A percentile compares a stretch with the other conserved stretches of the same genome.
phyloP scores from a whole-genome alignment of 345 rosid species.

The Aquilaria yunnanensis region DNA sequence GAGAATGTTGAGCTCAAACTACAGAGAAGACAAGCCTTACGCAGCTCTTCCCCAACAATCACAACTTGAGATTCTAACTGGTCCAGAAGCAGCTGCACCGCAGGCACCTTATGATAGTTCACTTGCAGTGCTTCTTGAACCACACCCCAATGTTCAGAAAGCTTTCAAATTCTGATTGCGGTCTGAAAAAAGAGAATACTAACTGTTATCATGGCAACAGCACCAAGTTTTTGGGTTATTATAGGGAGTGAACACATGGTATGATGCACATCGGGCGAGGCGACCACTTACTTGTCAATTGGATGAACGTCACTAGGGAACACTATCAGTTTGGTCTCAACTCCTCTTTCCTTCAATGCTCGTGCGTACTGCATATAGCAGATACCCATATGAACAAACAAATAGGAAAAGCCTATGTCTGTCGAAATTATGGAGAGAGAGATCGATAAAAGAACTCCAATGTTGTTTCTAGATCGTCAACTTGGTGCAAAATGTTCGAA shows the following conservation, averaged over 20 bases:
- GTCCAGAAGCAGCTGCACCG: neutral
- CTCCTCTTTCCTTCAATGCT: constrained; percentile 80
- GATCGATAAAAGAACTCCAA: no score
- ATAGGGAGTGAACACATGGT: neutral
- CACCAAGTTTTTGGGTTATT: neutral
- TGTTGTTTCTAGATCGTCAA: no score
- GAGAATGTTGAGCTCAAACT: no score
- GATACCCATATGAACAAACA: constrained; percentile 1
- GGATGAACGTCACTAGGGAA: constrained; percentile 76
- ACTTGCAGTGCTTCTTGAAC: constrained; percentile 72
- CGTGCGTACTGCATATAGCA: constrained; percentile 51
- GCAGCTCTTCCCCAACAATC: neutral
- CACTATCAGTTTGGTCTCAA: constrained; percentile 53
- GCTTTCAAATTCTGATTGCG: constrained; percentile 82
- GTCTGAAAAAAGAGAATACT: constrained; percentile 43
- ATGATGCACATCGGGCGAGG: neutral
- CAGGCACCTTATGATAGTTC: neutral
- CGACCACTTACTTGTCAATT: constrained; percentile 48
- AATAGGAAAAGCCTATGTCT: neutral
- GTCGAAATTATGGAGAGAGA: neutral
- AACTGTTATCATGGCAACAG: constrained; percentile 7
- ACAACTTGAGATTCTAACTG: neutral
- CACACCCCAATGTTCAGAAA: constrained; percentile 72
- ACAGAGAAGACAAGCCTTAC: no score
- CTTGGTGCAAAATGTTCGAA: neutral